phyloP scores from a whole-genome alignment of 2,329 filamentous ascomycete species.

The Sphaerostilbella broomeana region DNA sequence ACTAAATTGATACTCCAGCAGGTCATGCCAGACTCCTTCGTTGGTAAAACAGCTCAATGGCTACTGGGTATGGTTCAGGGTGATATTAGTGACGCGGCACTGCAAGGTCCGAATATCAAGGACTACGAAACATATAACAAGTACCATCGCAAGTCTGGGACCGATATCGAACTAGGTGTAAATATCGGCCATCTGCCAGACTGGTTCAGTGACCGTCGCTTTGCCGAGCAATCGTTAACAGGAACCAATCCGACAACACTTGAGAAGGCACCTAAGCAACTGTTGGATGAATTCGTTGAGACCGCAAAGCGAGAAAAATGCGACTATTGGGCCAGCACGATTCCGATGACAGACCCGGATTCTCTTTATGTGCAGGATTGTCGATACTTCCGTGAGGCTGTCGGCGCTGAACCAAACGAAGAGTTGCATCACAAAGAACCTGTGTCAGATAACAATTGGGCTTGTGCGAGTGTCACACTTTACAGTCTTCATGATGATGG shows the following conservation, averaged over 20 bases:
- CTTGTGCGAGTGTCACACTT: slow-evolving; percentile 35
- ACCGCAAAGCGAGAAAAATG: slow-evolving; percentile 29
- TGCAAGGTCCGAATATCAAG: slow-evolving; percentile 26
- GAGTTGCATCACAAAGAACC: slow-evolving; percentile 24
- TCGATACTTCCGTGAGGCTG: slow-evolving; percentile 35
- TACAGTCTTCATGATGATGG: slow-evolving; percentile 38
- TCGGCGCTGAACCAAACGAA: slow-evolving; percentile 23
- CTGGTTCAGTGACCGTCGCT: slow-evolving; percentile 38
- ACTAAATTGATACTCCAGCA: slow-evolving; percentile 26
- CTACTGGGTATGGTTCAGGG: slow-evolving; percentile 21
- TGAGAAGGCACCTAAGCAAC: slow-evolving; percentile 30
- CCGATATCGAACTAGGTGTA: slow-evolving; percentile 27
- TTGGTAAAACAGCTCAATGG: slow-evolving; percentile 26
- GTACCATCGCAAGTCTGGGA: slow-evolving; percentile 27
- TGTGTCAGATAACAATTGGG: slow-evolving; percentile 25
- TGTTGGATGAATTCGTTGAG: slow-evolving; percentile 29
- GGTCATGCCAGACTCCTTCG: slow-evolving; percentile 26
- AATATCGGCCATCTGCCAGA: slow-evolving; percentile 31
- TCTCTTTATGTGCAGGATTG: slow-evolving; percentile 38
- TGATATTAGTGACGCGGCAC: slow-evolving; percentile 21
- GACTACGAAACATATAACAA: slow-evolving; percentile 29
- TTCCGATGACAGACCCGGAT: slow-evolving; percentile 22
- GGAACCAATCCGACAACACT: slow-evolving; percentile 40
- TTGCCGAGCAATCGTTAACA: slow-evolving; percentile 39
- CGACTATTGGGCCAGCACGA: slow-evolving; percentile 25